Evolutionary conservation across 192 early-diverging fungal species (phyloP).

Genomic region (Pilaira anomala): DNA sequence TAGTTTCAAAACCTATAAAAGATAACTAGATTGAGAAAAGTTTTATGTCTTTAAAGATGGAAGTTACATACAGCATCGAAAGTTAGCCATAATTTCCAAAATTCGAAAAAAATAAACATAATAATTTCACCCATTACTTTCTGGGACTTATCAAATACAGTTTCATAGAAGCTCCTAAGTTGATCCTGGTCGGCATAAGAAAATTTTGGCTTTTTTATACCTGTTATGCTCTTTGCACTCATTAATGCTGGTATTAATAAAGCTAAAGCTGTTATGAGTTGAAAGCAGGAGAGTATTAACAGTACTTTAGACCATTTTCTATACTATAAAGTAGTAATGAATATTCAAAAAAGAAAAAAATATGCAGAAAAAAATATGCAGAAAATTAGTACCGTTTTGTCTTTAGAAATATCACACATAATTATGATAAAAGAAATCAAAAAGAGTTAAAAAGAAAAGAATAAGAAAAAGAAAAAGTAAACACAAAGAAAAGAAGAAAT

Average conservation of each 20-base stretch:
- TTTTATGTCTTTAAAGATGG: too few relatives aligned
- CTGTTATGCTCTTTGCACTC: neutral
- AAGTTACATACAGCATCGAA: neutral
- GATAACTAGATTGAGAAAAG: neutral
- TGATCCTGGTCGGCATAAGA: neutral
- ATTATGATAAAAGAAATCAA: too few relatives aligned
- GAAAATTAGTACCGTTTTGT: too few relatives aligned
- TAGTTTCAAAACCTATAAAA: neutral
- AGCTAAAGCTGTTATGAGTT: neutral
- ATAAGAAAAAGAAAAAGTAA: too few relatives aligned
- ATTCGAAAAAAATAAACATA: neutral
- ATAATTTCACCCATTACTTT: neutral
- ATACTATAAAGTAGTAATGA: too few relatives aligned
- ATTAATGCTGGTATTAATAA: neutral
- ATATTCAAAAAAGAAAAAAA: too few relatives aligned
- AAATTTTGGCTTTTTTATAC: neutral
- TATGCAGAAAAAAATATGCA: too few relatives aligned
- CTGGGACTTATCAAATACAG: neutral
- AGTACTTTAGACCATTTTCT: constrained; percentile 3
- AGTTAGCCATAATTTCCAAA: constrained; percentile 5
- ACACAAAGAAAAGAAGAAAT: too few relatives aligned
- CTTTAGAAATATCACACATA: too few relatives aligned
- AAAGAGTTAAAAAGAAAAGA: too few relatives aligned
- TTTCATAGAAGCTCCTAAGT: too few relatives aligned
- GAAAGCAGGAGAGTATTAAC: neutral